Evolutionary conservation across 495 filamentous ascomycete genomes (phyloP), one percentile per base, ranked within the genome.

Genomic region (Aspergillus saccharolyticus): DNA sequence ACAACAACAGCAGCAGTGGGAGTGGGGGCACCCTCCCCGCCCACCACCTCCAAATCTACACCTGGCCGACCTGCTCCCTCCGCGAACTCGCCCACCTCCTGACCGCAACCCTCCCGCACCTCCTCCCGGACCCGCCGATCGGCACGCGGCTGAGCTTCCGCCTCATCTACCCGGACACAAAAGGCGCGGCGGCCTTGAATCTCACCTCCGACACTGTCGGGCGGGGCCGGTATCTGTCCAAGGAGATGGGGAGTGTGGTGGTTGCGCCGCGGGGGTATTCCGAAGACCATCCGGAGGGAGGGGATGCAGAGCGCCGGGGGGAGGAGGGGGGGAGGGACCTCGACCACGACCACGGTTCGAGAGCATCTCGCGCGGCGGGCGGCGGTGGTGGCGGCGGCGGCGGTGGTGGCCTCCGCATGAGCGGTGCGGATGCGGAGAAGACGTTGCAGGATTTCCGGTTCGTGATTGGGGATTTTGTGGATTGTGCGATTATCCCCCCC

Each of bases 141-240:
- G 91, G 92, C 55, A 92, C 91, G 3, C 83, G 92, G 46, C 79
- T 96, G 42, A 84, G 85, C 52, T 98, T 91, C 78, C 86, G 91
- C 0, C 83, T 96, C 54, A 81, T 96, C 56, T 97, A 87, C 72
- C 87, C 88, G 15, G 91, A 96, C 73, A 87, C 87, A 19, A 80
- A 85, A 15, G 77, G 70, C 33, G 75, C 74, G 4, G 75, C 74
- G 4, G 70, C 77, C 22, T 70, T 73, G 39, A 66, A 39, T 39
- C 33, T 39, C 4, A 9, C 65, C 55, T 72, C 70, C 7, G 70
- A 74, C 5, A n/a, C n/a, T n/a, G 73, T 79, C 19, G 78, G 77
- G 33, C 74, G 80, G 3, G 78, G 79, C 6, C 76, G 85, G 28
- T 96, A 86, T 74, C 75, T 87, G 22, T 79, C 80, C 9, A 89